Evolutionary conservation across 2,329 filamentous ascomycete species (phyloP).

Genomic region (Colletotrichum filicis): DNA sequence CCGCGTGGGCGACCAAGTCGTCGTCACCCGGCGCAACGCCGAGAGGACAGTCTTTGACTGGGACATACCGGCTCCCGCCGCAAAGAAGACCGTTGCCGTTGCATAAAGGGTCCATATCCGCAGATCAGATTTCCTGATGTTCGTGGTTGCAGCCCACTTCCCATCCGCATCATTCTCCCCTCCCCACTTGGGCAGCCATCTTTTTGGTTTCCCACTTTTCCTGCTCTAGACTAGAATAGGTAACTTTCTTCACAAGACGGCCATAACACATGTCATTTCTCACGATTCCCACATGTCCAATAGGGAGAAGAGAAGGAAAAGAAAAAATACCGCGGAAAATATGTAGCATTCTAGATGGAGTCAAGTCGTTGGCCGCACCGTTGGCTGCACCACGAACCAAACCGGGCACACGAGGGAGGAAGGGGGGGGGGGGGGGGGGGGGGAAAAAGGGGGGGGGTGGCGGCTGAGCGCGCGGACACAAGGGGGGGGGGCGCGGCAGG

Average conservation of each 20-base stretch:
- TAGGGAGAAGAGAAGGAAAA: not conserved
- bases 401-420: not conserved
- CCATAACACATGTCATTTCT: not conserved
- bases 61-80: conserved; percentile 43
- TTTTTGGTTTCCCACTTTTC: not conserved
- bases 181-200: not conserved
- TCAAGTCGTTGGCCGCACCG: not conserved
- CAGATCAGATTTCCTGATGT: not conserved
- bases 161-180: not conserved
- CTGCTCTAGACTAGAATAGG: not conserved
- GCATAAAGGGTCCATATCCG: not conserved
- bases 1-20: conserved; percentile 66
- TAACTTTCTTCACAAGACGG: not conserved
- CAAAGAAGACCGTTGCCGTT: conserved; percentile 14
- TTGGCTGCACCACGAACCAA: not conserved
- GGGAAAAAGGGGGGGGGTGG: too few relatives aligned
- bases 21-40: conserved; percentile 59
- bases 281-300: not conserved
- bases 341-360: not conserved
- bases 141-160: too few relatives aligned
- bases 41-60: conserved; percentile 67
- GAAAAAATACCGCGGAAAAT: not conserved
- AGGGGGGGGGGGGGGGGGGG: too few relatives aligned
- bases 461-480: too few relatives aligned
- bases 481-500: too few relatives aligned